Percentiles rank a stretch among this genome's conserved stretches.
Conservation (phyloP, 441 rosid genomes). For the Daphne laureola region DNA sequence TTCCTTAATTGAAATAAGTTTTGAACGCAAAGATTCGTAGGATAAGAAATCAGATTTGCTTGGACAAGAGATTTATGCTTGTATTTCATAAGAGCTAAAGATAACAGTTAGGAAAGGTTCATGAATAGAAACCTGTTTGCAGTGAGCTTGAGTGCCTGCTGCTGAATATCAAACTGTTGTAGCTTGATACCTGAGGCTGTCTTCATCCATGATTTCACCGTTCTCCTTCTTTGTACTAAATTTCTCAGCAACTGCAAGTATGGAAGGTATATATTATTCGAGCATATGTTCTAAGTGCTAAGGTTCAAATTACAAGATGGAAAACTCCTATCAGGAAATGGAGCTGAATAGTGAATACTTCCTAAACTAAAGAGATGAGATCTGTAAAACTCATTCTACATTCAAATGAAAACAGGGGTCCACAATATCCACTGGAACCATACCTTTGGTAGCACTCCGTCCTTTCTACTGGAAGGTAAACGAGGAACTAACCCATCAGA, state of each 20-base stretch:
- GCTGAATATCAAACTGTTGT: conserved; percentile 90
- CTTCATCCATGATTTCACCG: conserved; percentile 77
- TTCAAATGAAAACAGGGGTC: not conserved
- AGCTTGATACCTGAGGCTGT: conserved; percentile 69
- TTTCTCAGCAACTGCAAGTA: conserved; percentile 73
- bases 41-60: too few relatives aligned
- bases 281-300: not conserved
- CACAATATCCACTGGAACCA: not conserved
- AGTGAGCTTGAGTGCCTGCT: conserved; percentile 94
- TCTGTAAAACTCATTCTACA: not conserved
- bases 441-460: conserved; percentile 96
- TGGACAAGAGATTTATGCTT: too few relatives aligned
- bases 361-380: too few relatives aligned
- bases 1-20: too few relatives aligned
- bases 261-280: conserved; percentile 13
- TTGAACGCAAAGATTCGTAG: too few relatives aligned
- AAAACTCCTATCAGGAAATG: not conserved
- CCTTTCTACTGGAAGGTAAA: conserved; percentile 59
- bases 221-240: conserved; percentile 82
- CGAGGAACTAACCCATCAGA: conserved; percentile 61
- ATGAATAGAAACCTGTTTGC: conserved; percentile 70
- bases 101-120: conserved; percentile 4
- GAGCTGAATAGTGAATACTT: not conserved
- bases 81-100: too few relatives aligned
- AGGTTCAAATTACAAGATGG: conserved; percentile 3